These are phyloP conservation scores for Leucogyrophana mollusca DNA, from an alignment of 768 basidiomycete species.

Conservation along the genomic window DNA sequence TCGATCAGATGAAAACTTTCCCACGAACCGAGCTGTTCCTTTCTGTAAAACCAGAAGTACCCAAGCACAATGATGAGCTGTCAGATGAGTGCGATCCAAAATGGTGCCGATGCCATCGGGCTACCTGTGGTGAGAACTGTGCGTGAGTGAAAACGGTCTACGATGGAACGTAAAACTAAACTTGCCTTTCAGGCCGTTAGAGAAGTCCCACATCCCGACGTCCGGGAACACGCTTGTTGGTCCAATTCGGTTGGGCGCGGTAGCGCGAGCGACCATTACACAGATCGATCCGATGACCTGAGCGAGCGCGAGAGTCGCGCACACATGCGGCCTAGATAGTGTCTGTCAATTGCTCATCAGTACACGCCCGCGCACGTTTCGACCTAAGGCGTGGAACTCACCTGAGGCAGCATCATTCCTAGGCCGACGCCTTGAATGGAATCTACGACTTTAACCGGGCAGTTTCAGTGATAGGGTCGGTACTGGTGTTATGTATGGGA, in stretches of 20 bases:
- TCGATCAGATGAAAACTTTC: conserved; percentile 5
- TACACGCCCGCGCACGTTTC: background rate
- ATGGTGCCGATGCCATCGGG: conserved; percentile 81
- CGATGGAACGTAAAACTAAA: conserved; percentile 8
- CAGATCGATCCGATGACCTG: conserved; percentile 88
- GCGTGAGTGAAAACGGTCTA: conserved; percentile 12
- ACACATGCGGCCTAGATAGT: conserved; percentile 89
- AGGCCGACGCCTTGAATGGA: conserved; percentile 93
- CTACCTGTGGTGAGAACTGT: conserved; percentile 44
- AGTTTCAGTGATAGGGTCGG: too few species aligned
- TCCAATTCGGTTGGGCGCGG: conserved; percentile 84
- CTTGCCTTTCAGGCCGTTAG: conserved; percentile 59
- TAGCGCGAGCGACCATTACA: conserved; percentile 91
- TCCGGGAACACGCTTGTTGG: conserved; percentile 92
- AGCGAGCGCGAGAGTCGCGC: conserved; percentile 87
- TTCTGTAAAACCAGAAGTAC: conserved; percentile 97
- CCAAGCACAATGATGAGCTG: conserved; percentile 86
- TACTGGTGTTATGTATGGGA: too few species aligned
- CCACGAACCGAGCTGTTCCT: conserved; percentile 81
- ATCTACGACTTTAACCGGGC: conserved; percentile 92
- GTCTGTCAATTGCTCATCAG: conserved; percentile 42
- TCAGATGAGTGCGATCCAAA: conserved; percentile 83
- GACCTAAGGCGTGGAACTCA: conserved; percentile 4
- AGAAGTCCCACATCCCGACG: conserved; percentile 87
- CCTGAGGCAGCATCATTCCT: conserved; percentile 85